Conservation (phyloP, 179 eudicot species). For the Corrigiola litoralis region DNA sequence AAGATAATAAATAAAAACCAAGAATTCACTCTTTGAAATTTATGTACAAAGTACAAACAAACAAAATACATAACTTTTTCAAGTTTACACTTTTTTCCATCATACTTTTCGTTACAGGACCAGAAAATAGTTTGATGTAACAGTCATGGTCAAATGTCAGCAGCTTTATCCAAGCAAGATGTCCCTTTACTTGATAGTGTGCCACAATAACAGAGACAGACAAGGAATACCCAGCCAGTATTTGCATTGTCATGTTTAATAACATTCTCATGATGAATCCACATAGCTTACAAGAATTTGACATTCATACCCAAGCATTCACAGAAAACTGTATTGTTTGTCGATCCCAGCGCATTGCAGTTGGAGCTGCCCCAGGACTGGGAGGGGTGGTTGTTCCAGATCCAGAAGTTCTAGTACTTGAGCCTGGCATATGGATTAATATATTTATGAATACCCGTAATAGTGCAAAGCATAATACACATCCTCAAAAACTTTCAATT, state of each 20-base stretch:
- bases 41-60: background rate
- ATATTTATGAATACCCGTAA: background rate
- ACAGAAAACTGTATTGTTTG: constrained; percentile 81
- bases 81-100: too few relatives aligned
- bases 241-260: background rate
- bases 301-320: constrained; percentile 76
- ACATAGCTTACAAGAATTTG: background rate
- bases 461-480: too few relatives aligned
- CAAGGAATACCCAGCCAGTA: background rate
- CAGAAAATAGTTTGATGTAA: background rate
- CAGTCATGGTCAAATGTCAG: background rate
- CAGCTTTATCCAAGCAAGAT: background rate
- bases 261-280: background rate
- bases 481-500: background rate
- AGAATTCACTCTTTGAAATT: too few relatives aligned
- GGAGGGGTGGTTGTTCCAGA: constrained; percentile 47
- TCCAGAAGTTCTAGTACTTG: constrained; percentile 51
- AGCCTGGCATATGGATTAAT: constrained; percentile 34
- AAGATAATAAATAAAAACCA: too few relatives aligned
- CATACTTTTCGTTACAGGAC: too few relatives aligned
- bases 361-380: constrained; percentile 41
- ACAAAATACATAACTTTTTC: too few relatives aligned
- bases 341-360: constrained; percentile 74
- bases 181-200: too few relatives aligned
- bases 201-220: too few relatives aligned